Evolutionary conservation across 2,329 filamentous ascomycete species (phyloP).

Genomic region (Pseudopyricularia cyperi): DNA sequence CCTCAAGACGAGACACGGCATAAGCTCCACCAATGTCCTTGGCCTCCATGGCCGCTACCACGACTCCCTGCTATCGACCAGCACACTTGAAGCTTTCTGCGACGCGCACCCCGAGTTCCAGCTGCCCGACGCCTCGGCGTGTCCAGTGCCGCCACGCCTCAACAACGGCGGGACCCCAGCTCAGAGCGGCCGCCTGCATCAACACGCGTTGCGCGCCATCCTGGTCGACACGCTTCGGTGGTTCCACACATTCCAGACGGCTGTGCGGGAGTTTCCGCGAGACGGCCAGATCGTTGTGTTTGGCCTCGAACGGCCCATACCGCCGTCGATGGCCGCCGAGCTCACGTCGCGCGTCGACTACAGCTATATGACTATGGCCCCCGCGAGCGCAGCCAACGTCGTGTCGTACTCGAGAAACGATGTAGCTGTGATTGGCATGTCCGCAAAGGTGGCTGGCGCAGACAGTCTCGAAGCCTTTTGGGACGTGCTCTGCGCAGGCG

Average conservation of each 20-base stretch:
- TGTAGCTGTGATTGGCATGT: slow-evolving; percentile 24
- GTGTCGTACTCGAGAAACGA: neutral
- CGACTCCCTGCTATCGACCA: slow-evolving; percentile 1
- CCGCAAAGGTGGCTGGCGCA: slow-evolving; percentile 18
- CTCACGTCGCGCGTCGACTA: slow-evolving; percentile 6
- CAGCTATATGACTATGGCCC: neutral
- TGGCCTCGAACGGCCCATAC: slow-evolving; percentile 21
- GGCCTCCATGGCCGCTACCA: slow-evolving; percentile 21
- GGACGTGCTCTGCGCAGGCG: slow-evolving; percentile 13
- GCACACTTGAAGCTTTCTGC: slow-evolving; percentile 9
- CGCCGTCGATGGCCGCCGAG: slow-evolving; percentile 15
- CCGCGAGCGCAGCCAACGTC: neutral
- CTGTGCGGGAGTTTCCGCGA: neutral
- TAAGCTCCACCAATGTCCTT: slow-evolving; percentile 6
- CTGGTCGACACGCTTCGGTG: slow-evolving; percentile 20
- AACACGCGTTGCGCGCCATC: slow-evolving; percentile 18
- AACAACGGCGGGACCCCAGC: neutral
- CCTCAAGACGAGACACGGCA: neutral
- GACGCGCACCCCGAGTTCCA: slow-evolving; percentile 14
- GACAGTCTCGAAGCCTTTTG: slow-evolving; percentile 20
- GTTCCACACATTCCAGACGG: slow-evolving; percentile 15
- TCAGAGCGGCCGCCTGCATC: slow-evolving; percentile 12
- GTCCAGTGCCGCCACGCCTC: slow-evolving; percentile 11
- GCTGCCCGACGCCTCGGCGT: slow-evolving; percentile 16
- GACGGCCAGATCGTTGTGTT: slow-evolving; percentile 15